Evolutionary conservation across 2,329 filamentous ascomycete species (phyloP), one percentile per base, ranked within the genome.

Genomic region (Claviceps sp.): DNA sequence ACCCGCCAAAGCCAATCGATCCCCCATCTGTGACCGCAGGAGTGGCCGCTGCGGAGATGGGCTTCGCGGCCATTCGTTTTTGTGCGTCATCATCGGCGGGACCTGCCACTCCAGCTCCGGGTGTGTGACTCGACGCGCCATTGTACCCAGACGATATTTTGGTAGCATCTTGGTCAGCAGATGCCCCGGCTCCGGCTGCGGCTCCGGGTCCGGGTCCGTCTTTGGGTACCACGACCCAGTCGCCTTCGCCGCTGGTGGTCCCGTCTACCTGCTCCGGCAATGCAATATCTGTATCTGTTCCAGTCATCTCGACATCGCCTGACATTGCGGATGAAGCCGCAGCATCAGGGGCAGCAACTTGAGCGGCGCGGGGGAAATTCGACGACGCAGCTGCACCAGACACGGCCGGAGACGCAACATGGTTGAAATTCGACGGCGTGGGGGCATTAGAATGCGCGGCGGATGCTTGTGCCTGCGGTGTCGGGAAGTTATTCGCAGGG

Each of bases 151-250:
- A 50, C 40, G 54, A 50, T 44, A 56, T 30, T 46, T 37, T 38
- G 24, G 56, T 53, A 6, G 11, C 26, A 42, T 59, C 63, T 41
- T 65, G 63, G 44, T 70, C 67, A 40, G 70, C 67, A 58, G 70
- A 73, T 42, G 69, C 69, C 8, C 26, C 26, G 26, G 26, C 8
- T 9, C 26, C 26, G 26, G 26, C 26, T 30, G 26, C 26, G 26
- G 8, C 26, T 9, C 26, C 26, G 26, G 26, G 6, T 26, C 6
- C 26, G 7, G 26, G 8, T 24, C 73, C 76, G 47, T 78, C 79
- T 57, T 85, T 83, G 52, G 82, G 79, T 34, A 89, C 79, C 53
- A 89, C 82, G 3, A 88, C 82, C 85, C 85, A 89, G 56, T 89
- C 86, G 34, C 78, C 82, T 56, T 89, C 86, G 34, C 78, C 82